Conservation (phyloP, 768 basidiomycete species). For the Gautieria morchelliformis region DNA sequence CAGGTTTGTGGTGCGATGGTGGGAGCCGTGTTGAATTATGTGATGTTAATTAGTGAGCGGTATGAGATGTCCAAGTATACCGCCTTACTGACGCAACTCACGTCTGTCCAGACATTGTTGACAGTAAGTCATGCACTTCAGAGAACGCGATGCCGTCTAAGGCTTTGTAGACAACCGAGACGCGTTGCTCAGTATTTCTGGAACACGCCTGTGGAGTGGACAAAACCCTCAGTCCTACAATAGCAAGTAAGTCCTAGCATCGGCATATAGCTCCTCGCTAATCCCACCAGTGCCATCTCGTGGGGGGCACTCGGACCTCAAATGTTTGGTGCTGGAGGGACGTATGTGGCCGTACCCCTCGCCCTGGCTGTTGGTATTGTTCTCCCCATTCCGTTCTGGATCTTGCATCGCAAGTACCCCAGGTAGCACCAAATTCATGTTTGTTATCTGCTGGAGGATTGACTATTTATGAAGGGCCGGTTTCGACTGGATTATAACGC, state of each 20-base stretch:
- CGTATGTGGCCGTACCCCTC: constrained; percentile 16
- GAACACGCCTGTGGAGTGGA: constrained; percentile 18
- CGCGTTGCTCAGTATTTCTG: constrained; percentile 14
- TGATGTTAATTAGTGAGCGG: constrained; percentile 31
- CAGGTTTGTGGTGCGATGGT: constrained; percentile 16
- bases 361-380: constrained; percentile 15
- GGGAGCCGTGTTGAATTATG: constrained; percentile 17
- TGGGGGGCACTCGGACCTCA: constrained; percentile 31
- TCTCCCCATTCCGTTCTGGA: constrained; percentile 16
- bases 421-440: not conserved
- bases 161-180: constrained; percentile 9
- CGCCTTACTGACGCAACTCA: not conserved
- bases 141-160: not conserved
- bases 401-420: constrained; percentile 12
- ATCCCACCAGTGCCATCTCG: constrained; percentile 22
- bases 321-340: constrained; percentile 21
- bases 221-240: constrained; percentile 20
- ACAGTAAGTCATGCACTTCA: not conserved
- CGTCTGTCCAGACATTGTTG: constrained; percentile 2
- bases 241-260: constrained; percentile 4
- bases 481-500: not conserved
- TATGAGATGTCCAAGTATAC: not conserved
- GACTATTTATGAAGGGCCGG: not conserved
- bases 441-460: not conserved
- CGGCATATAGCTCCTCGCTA: not conserved